Conservation (phyloP, 441 rosid species). For the Croton setiger region DNA sequence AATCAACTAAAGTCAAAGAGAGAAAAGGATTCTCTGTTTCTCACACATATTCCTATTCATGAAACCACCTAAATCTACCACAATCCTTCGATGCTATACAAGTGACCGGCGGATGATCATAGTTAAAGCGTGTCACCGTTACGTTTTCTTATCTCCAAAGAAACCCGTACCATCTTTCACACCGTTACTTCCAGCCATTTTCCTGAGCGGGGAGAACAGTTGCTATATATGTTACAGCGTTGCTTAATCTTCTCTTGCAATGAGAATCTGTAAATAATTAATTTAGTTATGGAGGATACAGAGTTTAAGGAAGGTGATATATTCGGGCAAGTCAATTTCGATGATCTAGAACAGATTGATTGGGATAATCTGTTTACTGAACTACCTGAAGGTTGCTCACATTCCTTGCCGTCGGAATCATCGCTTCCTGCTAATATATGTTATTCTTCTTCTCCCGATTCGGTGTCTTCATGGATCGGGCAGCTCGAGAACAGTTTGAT, state of each 20-base stretch:
- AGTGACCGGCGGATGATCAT: neutral
- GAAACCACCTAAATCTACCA: neutral
- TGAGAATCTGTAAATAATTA: neutral
- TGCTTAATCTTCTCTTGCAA: neutral
- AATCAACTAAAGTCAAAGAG: no score
- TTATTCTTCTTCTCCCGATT: slow-evolving; percentile 25
- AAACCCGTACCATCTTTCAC: neutral
- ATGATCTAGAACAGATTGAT: slow-evolving; percentile 23
- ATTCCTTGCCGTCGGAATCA: slow-evolving; percentile 15
- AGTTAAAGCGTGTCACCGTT: neutral
- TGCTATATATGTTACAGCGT: neutral
- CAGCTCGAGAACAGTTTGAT: slow-evolving; percentile 53
- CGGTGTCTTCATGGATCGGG: slow-evolving; percentile 39
- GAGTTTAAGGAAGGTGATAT: slow-evolving; percentile 26
- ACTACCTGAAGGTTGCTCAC: slow-evolving; percentile 16
- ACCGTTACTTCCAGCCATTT: no score
- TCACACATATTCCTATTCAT: neutral
- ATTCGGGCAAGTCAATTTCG: slow-evolving; percentile 6
- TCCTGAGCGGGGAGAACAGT: no score
- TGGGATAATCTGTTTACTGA: slow-evolving; percentile 31
- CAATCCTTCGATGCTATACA: neutral
- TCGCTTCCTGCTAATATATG: slow-evolving; percentile 13
- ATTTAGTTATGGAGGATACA: slow-evolving; percentile 7
- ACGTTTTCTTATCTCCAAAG: slow-evolving; percentile 9
- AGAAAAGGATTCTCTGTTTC: neutral